Evolutionary conservation across 2,329 filamentous ascomycete genomes (phyloP), one percentile per base, ranked within the genome.

Genomic region (Ophiostoma montium): DNA sequence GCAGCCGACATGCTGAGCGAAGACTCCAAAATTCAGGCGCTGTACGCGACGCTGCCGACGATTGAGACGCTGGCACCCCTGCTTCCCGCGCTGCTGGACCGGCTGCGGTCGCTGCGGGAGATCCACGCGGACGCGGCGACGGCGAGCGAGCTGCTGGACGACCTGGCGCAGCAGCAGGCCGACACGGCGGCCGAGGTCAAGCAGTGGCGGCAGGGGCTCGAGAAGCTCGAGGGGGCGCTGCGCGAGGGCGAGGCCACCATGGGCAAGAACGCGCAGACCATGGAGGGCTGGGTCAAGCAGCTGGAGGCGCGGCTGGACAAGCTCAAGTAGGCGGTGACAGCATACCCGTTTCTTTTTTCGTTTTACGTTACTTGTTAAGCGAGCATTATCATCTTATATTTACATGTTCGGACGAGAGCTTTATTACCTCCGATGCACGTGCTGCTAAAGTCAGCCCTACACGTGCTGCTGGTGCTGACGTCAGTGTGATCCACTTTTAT

Each of bases 81-180:
- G 16, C 73, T 98, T 4, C 90, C 92, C 1, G 78, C 86, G 5
- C 71, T 96, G 10, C 71, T 98, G 11, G 88, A 95, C 59, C 78
- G 92, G 23, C 69, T 98, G 46, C 76, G 89, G 51, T 94, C 87
- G 9, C 70, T 98, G 50, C 76, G 86, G 51, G 79, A 82, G 13
- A 82, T 96, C 46, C 92, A 98, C 60, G 80, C 86, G 0, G 86
- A 89, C 58, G 92, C 92, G 0, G 89, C 86, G 23, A 78, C 78
- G 31, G 90, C 90, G 1, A 80, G 80, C 52, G 80, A 86, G 58
- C 85, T 82, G 8, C 68, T 98, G 47, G 80, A 84, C 48, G 78
- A 78, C 46, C 71, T 95, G 36, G 89, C 95, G 65, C 77, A 74
- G 60, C 75, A 81, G 54, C 92, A 96, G 65, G 75, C 73, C 1